Evolutionary conservation across 83 land plant species (phyloP).

Genomic region (Picea mariana): DNA sequence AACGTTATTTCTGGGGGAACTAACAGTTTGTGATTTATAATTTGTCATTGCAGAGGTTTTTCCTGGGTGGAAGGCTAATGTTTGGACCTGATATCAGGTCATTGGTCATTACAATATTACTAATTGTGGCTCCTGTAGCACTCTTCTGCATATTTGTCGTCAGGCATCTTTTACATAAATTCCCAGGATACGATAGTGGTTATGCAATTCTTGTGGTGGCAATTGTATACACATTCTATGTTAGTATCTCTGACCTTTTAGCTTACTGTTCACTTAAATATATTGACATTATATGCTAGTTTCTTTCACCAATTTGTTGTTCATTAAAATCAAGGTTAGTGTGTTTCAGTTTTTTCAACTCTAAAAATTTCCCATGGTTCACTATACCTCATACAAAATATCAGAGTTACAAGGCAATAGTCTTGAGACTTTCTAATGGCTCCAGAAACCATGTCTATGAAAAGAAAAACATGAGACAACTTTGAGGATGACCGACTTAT

Average conservation of each 20-base stretch:
- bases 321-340: background rate
- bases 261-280: slow-evolving; percentile 3
- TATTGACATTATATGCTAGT: background rate
- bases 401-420: too few species aligned
- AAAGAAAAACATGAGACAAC: too few species aligned
- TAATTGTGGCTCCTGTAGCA: slow-evolving; percentile 69
- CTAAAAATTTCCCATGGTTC: too few species aligned
- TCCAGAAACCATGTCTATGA: too few species aligned
- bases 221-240: slow-evolving; percentile 67
- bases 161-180: slow-evolving; percentile 61
- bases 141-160: slow-evolving; percentile 81
- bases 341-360: too few species aligned
- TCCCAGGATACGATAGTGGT: slow-evolving; percentile 63
- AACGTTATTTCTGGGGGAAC: too few species aligned
- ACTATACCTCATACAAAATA: too few species aligned
- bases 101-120: slow-evolving; percentile 61
- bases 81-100: slow-evolving; percentile 92
- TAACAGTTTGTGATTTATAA: background rate
- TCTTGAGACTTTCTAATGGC: too few species aligned
- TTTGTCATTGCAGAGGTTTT: slow-evolving; percentile 63
- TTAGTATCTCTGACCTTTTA: slow-evolving; percentile 39
- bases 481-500: too few species aligned
- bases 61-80: slow-evolving; percentile 74
- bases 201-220: slow-evolving; percentile 75
- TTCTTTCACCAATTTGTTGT: background rate